Percentiles rank a stretch among this genome's conserved stretches.
phyloP scores from a whole-genome alignment of 129 eudicot genomes.

The Helianthus annuus region DNA sequence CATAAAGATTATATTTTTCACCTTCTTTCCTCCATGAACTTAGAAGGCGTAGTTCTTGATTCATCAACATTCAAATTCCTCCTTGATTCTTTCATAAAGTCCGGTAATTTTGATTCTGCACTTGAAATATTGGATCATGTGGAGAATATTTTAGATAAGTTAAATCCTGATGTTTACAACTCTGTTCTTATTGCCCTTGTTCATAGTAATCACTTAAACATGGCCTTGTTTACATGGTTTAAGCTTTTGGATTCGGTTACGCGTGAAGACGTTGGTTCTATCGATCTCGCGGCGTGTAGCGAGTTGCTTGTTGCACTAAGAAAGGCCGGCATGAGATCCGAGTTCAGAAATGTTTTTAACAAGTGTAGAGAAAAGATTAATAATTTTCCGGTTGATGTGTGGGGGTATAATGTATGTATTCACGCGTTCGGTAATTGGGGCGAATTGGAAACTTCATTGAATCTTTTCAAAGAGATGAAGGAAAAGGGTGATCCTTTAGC shows the following conservation, averaged over 20 bases:
- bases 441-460: conserved; percentile 59
- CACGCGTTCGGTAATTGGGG: conserved; percentile 93
- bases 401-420: conserved; percentile 89
- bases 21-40: conserved; percentile 54
- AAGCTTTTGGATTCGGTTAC: conserved; percentile 52
- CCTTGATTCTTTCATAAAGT: conserved; percentile 64
- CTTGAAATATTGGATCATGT: conserved; percentile 58
- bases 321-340: conserved; percentile 55
- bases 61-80: conserved; percentile 56
- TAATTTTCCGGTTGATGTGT: conserved; percentile 49
- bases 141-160: conserved; percentile 38
- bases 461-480: conserved; percentile 86
- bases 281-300: conserved; percentile 63
- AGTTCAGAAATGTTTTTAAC: conserved; percentile 53
- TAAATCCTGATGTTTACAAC: conserved; percentile 54
- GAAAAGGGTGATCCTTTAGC: conserved; percentile 37
- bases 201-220: conserved; percentile 52
- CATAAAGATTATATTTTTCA: conserved; percentile 39
- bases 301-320: conserved; percentile 73
- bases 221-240: conserved; percentile 59
- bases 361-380: conserved; percentile 50
- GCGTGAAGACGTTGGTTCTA: conserved; percentile 17
- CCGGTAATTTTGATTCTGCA: conserved; percentile 59
- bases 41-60: conserved; percentile 61
- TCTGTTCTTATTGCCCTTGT: conserved; percentile 68